These are phyloP conservation scores for Cinnamomum micranthum DNA, from an alignment of 164 flowering plant genomes.

Conservation along the genomic window DNA sequence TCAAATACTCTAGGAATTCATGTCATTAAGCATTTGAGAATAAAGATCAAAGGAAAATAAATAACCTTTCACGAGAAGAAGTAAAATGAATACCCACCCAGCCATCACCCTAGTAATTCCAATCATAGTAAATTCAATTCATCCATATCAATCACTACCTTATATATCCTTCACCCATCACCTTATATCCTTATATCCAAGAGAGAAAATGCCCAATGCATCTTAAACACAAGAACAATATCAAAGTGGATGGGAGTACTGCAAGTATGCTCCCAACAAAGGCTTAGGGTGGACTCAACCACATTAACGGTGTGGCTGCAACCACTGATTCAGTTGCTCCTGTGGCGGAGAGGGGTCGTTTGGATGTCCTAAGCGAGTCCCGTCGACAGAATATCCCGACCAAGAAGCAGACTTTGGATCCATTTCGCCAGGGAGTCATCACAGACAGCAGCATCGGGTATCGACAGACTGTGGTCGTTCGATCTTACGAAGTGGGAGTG, in stretches of 20 bases:
- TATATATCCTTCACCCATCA: no score
- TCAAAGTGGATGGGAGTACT: constrained; percentile 27
- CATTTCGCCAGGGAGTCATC: constrained; percentile 48
- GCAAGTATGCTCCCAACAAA: constrained; percentile 13
- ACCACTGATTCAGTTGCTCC: constrained; percentile 14
- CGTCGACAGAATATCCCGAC: constrained; percentile 48
- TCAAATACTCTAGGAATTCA: no score
- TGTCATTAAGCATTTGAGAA: no score
- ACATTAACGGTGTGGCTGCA: constrained; percentile 20
- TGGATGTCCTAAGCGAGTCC: constrained; percentile 7
- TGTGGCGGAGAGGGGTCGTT: constrained; percentile 12
- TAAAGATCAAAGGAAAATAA: no score
- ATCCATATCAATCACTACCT: no score
- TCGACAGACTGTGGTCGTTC: constrained; percentile 53
- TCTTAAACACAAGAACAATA: constrained; percentile 20
- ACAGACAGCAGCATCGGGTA: constrained; percentile 53
- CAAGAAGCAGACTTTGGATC: constrained; percentile 44
- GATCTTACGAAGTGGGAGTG: constrained; percentile 70
- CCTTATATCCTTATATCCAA: neutral
- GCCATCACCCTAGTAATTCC: no score
- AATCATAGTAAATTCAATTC: no score
- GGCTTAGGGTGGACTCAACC: constrained; percentile 17
- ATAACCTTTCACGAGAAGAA: no score
- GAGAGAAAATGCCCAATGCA: constrained; percentile 19
- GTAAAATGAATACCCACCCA: no score